Evolutionary conservation across 1,284 basidiomycete genomes (phyloP), one percentile per base, ranked within the genome.

Genomic region (Tranzscheliella williamsii): DNA sequence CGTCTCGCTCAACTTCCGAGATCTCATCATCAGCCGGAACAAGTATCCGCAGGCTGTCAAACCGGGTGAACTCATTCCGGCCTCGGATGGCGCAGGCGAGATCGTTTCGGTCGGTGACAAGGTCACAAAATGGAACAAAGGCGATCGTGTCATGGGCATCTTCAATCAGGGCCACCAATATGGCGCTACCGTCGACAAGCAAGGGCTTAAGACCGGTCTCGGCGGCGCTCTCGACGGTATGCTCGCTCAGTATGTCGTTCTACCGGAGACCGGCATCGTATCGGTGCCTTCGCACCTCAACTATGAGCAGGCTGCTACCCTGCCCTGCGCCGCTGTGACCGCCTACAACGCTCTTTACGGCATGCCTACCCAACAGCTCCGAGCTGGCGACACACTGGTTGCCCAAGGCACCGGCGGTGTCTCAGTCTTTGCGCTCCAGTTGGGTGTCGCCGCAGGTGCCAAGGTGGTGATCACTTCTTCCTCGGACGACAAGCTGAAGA

Each of bases 61-160:
- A 42, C 35, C 66, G 8, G 48, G 26, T n/a, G 45, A 51, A 36
- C 60, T 82, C 3, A 79, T 85, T 15, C 84, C 85, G 1, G 79
- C 81, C 68, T 86, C 85, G 5, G 86, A 87, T 62, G 81, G 83
- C 55, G 85, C 86, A 13, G 85, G 86, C 8, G 83, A 85, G 65
- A 79, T 87, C 37, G 75, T 85, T 29, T 79, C 81, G 4, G 70
- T 85, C 16, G 85, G 85, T 4, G 73, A 78, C 27, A 80, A 80
- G 12, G 84, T 85, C n/a, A 81, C 72, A 26, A 71, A 74, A 12
- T 85, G 81, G 81, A 81, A 81, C 49, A 52, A 74, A 3, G 85
- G 85, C 11, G 84, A 86, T 67, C 82, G 84, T 16, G 84, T 86
- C 44, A 82, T 79, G 39, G 47, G 57, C 36, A 69, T 66, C 44